phyloP scores from a whole-genome alignment of 2,329 filamentous ascomycete species.

The Dendryphion nanum region DNA sequence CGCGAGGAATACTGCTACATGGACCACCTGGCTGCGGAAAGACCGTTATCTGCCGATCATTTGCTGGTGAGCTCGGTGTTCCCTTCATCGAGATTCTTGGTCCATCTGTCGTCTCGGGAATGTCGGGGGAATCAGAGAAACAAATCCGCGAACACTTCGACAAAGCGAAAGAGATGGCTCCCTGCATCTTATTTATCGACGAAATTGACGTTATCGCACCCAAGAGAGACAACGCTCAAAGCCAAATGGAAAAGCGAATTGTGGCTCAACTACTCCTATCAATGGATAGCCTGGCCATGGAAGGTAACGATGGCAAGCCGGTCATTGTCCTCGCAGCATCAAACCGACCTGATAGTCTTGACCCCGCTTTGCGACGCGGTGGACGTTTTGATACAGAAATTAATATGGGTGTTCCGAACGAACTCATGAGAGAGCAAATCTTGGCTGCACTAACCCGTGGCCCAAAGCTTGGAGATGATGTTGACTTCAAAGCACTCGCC shows the following conservation, averaged over 20 bases:
- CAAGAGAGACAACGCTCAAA: conserved; percentile 77
- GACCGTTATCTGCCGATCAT: conserved; percentile 77
- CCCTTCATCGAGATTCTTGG: conserved; percentile 81
- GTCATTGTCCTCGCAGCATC: conserved; percentile 91
- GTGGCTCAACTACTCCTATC: conserved; percentile 80
- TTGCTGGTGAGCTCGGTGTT: conserved; percentile 71
- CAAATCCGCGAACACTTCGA: conserved; percentile 84
- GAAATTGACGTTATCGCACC: conserved; percentile 90
- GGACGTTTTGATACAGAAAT: conserved; percentile 82
- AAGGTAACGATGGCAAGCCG: conserved; percentile 70
- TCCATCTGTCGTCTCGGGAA: conserved; percentile 77
- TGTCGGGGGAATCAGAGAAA: conserved; percentile 88
- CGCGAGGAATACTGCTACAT: conserved; percentile 74
- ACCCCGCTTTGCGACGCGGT: conserved; percentile 71
- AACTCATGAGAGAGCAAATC: conserved; percentile 74
- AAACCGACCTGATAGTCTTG: conserved; percentile 81
- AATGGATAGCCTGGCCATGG: conserved; percentile 74
- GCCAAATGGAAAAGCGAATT: conserved; percentile 87
- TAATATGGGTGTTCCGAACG: conserved; percentile 83
- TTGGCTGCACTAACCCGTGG: conserved; percentile 69
- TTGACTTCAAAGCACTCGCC: conserved; percentile 73
- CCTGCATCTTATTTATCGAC: conserved; percentile 88
- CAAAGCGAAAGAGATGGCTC: conserved; percentile 79
- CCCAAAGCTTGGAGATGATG: conserved; percentile 62
- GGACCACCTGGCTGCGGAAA: conserved; percentile 85